Evolutionary conservation across 371 early-diverging fungal species (phyloP), one percentile per base, ranked within the genome.

Genomic region (Mortierella sp.): DNA sequence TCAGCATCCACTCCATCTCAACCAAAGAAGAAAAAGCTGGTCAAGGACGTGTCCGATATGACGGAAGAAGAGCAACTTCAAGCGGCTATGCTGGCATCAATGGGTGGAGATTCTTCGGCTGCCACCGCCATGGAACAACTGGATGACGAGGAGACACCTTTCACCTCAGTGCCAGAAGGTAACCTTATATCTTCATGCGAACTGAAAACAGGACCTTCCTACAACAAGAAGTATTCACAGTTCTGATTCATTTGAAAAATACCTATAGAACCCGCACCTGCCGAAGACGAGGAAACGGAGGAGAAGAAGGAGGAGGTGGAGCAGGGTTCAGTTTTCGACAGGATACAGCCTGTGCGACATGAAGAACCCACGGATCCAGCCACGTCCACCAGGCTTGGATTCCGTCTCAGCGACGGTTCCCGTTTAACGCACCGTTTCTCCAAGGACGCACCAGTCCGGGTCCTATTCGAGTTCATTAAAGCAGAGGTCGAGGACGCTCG

Each of bases 51-150:
- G 2, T 81, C 82, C n/a, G 93, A 92, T 38, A 88, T 96, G 89
- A 87, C 90, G 13, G 97, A 96, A 81, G 97, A 96, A 38, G 97
- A 97, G 63, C 94, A 94, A 64, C 72, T 96, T 27, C 85, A 88
- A 30, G 88, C 92, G 16, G 96, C 96, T 14, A 87, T 96, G 61
- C 87, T 84, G 34, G 94, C 93, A 3, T 90, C 91, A 21, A 80
- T 88, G 69, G 82, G 82, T 21, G 81, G 72, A 14, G 76, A 64
- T 34, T 27, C 65, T 1, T 51, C 69, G 2, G 54, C 38, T 42
- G 49, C 81, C 10, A 57, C 58, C 24, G 59, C 38, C 21, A 47
- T 64, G n/a, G 72, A 60, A 26, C 67, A 61, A 0, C n/a, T n/a
- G n/a, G 70, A 47, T 0, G 51, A 66, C 16, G 58, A 50, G 10